Percentiles rank a stretch among this genome's conserved stretches.
phyloP scores from a whole-genome alignment of 768 basidiomycete species.

The Lactifluus hygrophoroides region DNA sequence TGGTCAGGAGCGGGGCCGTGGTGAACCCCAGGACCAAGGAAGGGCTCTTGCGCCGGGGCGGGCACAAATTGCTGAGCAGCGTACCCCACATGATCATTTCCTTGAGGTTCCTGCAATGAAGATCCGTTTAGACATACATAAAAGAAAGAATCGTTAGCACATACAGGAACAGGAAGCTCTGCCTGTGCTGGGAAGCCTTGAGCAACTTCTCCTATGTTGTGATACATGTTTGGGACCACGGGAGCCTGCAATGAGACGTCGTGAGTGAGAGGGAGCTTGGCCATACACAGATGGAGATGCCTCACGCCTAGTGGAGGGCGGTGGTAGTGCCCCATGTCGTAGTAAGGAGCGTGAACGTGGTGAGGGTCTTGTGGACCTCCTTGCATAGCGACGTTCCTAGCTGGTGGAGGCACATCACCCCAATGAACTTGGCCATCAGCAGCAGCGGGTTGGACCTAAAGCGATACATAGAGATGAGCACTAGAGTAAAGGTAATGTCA shows the following conservation, averaged over 20 bases:
- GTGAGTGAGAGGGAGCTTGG: background rate
- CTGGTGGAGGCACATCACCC: background rate
- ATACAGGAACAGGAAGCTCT: background rate
- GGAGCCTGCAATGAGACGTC: background rate
- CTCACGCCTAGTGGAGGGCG: background rate
- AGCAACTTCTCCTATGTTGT: background rate
- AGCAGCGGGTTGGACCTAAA: background rate
- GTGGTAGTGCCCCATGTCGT: background rate
- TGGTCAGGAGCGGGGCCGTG: background rate
- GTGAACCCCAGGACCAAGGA: background rate
- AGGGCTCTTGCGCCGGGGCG: background rate
- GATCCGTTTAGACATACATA: background rate
- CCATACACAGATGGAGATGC: background rate
- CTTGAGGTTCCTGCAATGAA: background rate
- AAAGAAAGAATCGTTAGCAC: background rate
- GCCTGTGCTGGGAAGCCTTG: background rate
- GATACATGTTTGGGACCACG: background rate
- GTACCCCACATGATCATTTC: background rate
- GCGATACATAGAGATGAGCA: background rate
- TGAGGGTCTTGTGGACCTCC: background rate
- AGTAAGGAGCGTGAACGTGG: background rate
- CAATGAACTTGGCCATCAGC: background rate
- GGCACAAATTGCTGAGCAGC: background rate
- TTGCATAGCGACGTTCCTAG: background rate
- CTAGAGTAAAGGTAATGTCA: too few species aligned